These are phyloP conservation scores for Copromyces sp. DNA, from an alignment of 495 filamentous ascomycete genomes.

Conservation along the genomic window DNA sequence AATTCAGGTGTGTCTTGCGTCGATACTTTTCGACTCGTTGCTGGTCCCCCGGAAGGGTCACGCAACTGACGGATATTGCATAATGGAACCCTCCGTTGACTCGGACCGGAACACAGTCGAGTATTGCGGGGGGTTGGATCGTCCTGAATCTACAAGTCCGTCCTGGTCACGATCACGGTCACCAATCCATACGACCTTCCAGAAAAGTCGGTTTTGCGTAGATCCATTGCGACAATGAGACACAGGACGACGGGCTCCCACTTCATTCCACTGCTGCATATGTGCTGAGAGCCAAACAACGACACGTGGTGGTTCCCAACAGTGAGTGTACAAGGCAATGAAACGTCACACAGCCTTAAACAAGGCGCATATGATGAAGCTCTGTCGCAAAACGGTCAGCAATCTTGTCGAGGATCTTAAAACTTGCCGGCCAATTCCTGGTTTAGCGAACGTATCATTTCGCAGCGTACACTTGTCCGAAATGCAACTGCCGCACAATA, in stretches of 20 bases:
- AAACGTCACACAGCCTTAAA: background rate
- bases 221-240: background rate
- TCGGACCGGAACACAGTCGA: background rate
- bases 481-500: background rate
- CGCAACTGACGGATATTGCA: background rate
- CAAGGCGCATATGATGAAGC: background rate
- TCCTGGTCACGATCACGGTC: background rate
- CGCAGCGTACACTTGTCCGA: background rate
- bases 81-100: background rate
- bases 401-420: background rate
- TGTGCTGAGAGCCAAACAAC: background rate
- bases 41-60: background rate
- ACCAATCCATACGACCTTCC: background rate
- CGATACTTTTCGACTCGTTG: background rate
- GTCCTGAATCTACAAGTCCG: background rate
- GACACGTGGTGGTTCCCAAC: slow-evolving; percentile 2
- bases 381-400: background rate
- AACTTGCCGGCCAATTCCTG: background rate
- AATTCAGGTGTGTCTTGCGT: background rate
- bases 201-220: background rate
- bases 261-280: background rate
- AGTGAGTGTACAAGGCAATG: background rate
- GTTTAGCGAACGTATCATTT: background rate
- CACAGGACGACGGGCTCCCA: background rate
- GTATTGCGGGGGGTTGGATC: background rate